Conservation (phyloP, 108 stramenopile genomes). For the Cylindrotheca fusiformis region DNA sequence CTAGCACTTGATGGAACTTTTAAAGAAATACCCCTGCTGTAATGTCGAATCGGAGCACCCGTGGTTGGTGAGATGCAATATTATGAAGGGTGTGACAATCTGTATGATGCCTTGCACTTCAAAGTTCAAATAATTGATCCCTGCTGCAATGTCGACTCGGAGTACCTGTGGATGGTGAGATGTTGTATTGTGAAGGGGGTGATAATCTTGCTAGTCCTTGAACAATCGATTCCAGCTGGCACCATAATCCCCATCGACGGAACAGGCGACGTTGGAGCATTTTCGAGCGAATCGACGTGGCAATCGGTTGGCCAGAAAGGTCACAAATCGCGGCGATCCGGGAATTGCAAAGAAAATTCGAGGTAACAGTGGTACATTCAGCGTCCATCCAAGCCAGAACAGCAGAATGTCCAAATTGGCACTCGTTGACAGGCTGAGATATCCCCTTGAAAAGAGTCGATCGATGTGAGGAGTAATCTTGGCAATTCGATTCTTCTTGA, state of each 20-base stretch:
- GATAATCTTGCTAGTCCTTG: too few relatives aligned
- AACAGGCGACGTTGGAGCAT: slow-evolving; percentile 49
- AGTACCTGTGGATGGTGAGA: too few relatives aligned
- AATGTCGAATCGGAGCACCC: too few relatives aligned
- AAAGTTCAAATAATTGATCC: too few relatives aligned
- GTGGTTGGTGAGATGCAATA: too few relatives aligned
- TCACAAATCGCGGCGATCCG: slow-evolving; percentile 43
- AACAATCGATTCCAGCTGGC: slow-evolving; percentile 53
- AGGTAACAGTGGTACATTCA: slow-evolving; percentile 56
- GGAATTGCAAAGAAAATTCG: slow-evolving; percentile 57
- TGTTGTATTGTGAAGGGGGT: too few relatives aligned
- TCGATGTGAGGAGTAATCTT: slow-evolving; percentile 61
- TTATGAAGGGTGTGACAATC: too few relatives aligned
- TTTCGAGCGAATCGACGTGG: slow-evolving; percentile 62
- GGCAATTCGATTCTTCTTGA: slow-evolving; percentile 64
- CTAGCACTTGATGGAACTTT: too few relatives aligned
- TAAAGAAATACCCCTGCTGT: too few relatives aligned
- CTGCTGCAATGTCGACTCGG: too few relatives aligned
- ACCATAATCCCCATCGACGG: slow-evolving; percentile 60
- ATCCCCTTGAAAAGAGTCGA: slow-evolving; percentile 56
- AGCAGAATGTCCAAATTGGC: slow-evolving; percentile 74
- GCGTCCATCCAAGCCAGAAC: slow-evolving; percentile 74
- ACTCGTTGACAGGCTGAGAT: slow-evolving; percentile 50
- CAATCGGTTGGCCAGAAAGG: slow-evolving; percentile 61
- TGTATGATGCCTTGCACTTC: too few relatives aligned